Percentiles rank a stretch among this genome's conserved stretches.
phyloP scores from a whole-genome alignment of 345 rosid genomes.

The Corchorus olitorius region DNA sequence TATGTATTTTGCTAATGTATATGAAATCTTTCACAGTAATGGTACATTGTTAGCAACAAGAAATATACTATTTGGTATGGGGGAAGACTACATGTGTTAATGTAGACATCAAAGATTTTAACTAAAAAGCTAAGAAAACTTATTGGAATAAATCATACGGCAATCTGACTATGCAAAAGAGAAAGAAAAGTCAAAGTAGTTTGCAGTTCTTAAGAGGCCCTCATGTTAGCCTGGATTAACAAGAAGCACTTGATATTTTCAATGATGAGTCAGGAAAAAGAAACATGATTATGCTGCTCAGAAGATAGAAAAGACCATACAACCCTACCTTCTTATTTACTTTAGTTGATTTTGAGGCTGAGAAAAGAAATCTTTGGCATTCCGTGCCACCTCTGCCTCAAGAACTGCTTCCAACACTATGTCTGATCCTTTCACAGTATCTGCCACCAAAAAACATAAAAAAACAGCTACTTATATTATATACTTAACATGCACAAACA shows the following conservation, averaged over 20 bases:
- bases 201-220: neutral
- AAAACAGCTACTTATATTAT: conserved; percentile 1
- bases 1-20: too few species aligned
- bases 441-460: conserved; percentile 34
- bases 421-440: conserved; percentile 56
- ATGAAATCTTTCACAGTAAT: too few species aligned
- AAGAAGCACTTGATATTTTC: neutral
- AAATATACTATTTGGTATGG: too few species aligned
- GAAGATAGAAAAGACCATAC: conserved; percentile 5
- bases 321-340: conserved; percentile 25
- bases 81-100: too few species aligned
- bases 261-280: neutral
- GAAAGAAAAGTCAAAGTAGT: neutral
- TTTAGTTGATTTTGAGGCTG: conserved; percentile 55
- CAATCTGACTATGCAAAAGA: neutral
- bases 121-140: too few species aligned
- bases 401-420: conserved; percentile 63
- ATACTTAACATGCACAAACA: neutral
- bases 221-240: neutral
- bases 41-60: too few species aligned
- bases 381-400: conserved; percentile 69
- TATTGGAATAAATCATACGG: too few species aligned
- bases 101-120: too few species aligned
- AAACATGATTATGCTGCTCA: neutral
- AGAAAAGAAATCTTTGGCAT: conserved; percentile 64